These are phyloP conservation scores for Amauroascus verrucosus DNA, from an alignment of 2,329 filamentous ascomycete genomes.

Conservation along the genomic window DNA sequence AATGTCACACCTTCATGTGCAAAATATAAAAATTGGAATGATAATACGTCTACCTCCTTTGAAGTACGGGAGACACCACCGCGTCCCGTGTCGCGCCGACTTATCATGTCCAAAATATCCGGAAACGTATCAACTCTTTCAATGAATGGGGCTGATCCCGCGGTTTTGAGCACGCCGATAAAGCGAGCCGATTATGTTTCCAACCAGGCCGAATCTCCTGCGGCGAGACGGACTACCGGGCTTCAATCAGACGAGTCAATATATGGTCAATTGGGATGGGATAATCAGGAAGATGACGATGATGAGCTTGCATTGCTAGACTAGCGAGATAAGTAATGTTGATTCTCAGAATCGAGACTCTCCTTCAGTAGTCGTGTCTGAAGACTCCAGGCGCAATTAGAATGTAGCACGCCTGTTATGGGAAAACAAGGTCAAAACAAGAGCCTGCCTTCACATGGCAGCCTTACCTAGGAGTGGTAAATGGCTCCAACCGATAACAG, in stretches of 20 bases:
- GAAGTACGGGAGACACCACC: conserved; percentile 16
- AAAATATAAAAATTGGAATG: not conserved
- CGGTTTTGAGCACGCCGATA: conserved; percentile 5
- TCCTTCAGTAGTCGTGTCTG: too few relatives aligned
- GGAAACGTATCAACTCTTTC: not conserved
- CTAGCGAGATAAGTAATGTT: not conserved
- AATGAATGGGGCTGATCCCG: not conserved
- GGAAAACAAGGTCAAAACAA: too few relatives aligned
- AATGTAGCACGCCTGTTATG: too few relatives aligned
- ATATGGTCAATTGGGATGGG: conserved; percentile 38
- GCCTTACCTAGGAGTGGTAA: too few relatives aligned
- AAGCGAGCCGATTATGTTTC: not conserved
- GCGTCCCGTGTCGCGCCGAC: not conserved
- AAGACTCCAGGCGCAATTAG: too few relatives aligned
- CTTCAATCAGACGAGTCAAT: conserved; percentile 30
- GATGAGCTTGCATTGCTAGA: conserved; percentile 14
- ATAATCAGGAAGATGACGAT: conserved; percentile 26
- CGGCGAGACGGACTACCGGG: conserved; percentile 14
- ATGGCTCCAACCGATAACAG: too few relatives aligned
- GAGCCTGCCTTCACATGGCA: too few relatives aligned
- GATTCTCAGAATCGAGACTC: not conserved
- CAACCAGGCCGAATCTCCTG: not conserved
- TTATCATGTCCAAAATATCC: not conserved
- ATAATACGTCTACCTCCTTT: not conserved
- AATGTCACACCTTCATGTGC: not conserved